phyloP scores from a whole-genome alignment of 257 asterid species.

The Solanum medicagineum region DNA sequence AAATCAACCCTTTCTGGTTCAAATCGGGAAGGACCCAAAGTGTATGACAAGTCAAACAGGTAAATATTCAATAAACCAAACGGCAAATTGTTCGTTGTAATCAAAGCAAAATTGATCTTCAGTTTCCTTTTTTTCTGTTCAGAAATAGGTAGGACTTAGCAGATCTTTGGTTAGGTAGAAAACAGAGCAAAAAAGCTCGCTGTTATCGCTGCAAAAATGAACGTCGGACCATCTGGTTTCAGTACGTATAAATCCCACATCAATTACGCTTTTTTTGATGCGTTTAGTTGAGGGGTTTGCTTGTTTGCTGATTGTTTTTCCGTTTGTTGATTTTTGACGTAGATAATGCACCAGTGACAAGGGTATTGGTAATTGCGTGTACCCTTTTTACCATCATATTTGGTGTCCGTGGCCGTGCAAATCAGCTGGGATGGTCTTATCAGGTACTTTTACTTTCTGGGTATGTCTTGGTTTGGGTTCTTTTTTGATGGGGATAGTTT shows the following conservation, averaged over 20 bases:
- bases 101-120: neutral
- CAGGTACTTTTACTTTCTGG: slow-evolving; percentile 31
- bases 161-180: neutral
- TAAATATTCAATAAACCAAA: neutral
- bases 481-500: neutral
- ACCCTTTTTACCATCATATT: slow-evolving; percentile 77
- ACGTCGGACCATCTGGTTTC: slow-evolving; percentile 99
- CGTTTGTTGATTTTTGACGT: neutral
- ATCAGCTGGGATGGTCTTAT: slow-evolving; percentile 67
- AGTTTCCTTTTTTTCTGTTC: neutral
- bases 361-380: slow-evolving; percentile 57
- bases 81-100: neutral
- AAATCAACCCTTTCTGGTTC: neutral
- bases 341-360: slow-evolving; percentile 92
- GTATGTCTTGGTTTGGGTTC: neutral
- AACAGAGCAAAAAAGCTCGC: slow-evolving; percentile 9
- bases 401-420: slow-evolving; percentile 80
- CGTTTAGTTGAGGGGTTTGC: neutral
- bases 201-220: slow-evolving; percentile 60
- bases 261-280: neutral
- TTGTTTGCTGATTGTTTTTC: neutral
- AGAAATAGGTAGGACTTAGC: neutral
- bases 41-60: neutral
- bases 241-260: slow-evolving; percentile 31
- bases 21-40: neutral